Conservation (phyloP, 208 protist genomes). For the Crithidia bombi region DNA sequence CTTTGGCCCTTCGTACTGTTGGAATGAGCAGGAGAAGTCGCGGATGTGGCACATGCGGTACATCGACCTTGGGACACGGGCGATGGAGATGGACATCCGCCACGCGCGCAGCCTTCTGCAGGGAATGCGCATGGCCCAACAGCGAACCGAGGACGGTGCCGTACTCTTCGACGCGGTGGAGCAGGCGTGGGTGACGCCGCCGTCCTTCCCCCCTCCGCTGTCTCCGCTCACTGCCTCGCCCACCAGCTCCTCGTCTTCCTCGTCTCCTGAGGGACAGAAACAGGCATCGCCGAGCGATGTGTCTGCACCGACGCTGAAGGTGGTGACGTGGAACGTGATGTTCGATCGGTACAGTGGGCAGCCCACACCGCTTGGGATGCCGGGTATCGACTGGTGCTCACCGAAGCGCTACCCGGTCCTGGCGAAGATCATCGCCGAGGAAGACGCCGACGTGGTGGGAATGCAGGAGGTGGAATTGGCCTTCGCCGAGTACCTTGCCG, state of each 20-base stretch:
- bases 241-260: background rate
- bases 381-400: slow-evolving; percentile 92
- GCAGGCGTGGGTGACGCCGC: slow-evolving; percentile 30
- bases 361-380: slow-evolving; percentile 90
- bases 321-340: slow-evolving; percentile 93
- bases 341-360: slow-evolving; percentile 91
- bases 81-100: slow-evolving; percentile 44
- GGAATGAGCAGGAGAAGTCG: slow-evolving; percentile 62
- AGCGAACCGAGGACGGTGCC: slow-evolving; percentile 17
- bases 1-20: slow-evolving; percentile 77
- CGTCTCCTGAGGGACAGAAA: background rate
- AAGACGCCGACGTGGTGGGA: slow-evolving; percentile 89
- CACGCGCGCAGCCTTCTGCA: slow-evolving; percentile 50
- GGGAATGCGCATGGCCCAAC: slow-evolving; percentile 28
- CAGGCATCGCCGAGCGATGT: background rate
- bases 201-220: slow-evolving; percentile 21
- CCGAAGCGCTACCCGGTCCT: slow-evolving; percentile 89
- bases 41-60: slow-evolving; percentile 79
- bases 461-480: slow-evolving; percentile 90
- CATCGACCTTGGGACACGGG: slow-evolving; percentile 70
- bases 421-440: slow-evolving; percentile 62
- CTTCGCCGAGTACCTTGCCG: slow-evolving; percentile 72
- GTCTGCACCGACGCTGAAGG: slow-evolving; percentile 39
- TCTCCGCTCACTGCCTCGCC: background rate
- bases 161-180: slow-evolving; percentile 22